These are phyloP conservation scores for Westerdykella sp. DNA, from an alignment of 2,329 filamentous ascomycete species.

Conservation along the genomic window DNA sequence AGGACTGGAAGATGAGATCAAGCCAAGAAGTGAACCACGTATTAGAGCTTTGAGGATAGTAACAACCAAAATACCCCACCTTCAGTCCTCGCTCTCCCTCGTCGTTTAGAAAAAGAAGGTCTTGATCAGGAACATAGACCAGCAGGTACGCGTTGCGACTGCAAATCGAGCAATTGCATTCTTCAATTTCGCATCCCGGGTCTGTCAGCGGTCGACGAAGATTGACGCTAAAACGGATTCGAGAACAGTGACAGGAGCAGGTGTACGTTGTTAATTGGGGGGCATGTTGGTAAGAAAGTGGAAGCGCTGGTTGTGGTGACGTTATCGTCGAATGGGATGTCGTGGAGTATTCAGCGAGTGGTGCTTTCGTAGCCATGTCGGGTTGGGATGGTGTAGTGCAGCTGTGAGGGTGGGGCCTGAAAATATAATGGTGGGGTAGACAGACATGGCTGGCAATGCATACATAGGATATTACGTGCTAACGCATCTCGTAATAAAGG, in stretches of 20 bases:
- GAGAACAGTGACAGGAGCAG: constrained; percentile 51
- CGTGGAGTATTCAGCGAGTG: too few relatives aligned
- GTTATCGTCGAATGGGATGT: background rate
- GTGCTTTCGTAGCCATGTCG: background rate
- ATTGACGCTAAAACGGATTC: constrained; percentile 45
- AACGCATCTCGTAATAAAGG: too few relatives aligned
- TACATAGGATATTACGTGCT: too few relatives aligned
- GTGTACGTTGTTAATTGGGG: constrained; percentile 32
- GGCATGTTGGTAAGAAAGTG: background rate
- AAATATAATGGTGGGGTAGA: background rate
- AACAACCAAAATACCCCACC: background rate
- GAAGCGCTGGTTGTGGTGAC: background rate
- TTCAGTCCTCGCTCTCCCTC: background rate
- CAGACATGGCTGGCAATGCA: too few relatives aligned
- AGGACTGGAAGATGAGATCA: too few relatives aligned
- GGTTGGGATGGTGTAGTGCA: background rate
- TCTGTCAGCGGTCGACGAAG: constrained; percentile 46
- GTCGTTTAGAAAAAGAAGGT: constrained; percentile 9
- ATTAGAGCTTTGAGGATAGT: background rate
- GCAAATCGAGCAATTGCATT: constrained; percentile 53
- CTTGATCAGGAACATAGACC: constrained; percentile 25
- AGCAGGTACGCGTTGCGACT: constrained; percentile 48
- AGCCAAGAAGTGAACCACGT: too few relatives aligned
- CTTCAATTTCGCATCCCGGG: constrained; percentile 32
- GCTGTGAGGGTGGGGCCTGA: background rate